Base-by-base conservation (phyloP, 163 green algal species). In the Chlorella variabilis region DNA sequence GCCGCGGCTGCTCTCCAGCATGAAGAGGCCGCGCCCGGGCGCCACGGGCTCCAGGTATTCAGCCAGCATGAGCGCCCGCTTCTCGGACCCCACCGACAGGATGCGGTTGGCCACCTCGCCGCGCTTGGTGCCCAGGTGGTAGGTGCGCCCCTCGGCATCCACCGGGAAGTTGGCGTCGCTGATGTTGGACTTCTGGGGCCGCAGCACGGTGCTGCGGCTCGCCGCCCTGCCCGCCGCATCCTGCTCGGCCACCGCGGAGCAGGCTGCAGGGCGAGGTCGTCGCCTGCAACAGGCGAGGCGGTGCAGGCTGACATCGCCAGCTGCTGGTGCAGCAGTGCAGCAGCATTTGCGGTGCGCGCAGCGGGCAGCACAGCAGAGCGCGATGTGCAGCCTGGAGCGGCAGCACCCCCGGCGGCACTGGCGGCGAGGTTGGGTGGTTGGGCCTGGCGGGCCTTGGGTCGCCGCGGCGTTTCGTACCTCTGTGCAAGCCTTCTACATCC, bases 71-170 rank as follows among this genome's bases (percentile, higher is more conserved):
- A 93, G 80, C 20, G 92, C 91, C 27, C 92, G 76, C 39, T 89
- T 77, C 27, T 87, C 88, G 27, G 82, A 88, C 68, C 92, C 92
- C 9, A 95, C 92, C 41, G 87, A 92, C 18, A 95, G 81, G 61
- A 95, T 92, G 58, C 91, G 86, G 66, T 92, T 91, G 23, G 90
- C 91, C 3, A 95, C 89, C 77, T 95, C 91, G 4, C 92, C 92
- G 25, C 71, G 61, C 89, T 93, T 92, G 23, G 87, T 93, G 23
- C 89, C 90, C 18, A 95, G 81, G 67, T 95, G 92, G 69, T 94
- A 93, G 0, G 92, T 95, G 15, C 91, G 68, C 0, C 92, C 89
- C 31, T 92, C 87, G 11, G 51, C 41, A 39, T 92, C 89, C 49
- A 84, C 62, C 11, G 89, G 89, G 54, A 92, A 92, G 59, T 92